Conservation (phyloP, 257 asterid genomes). For the Primulina huaijiensis region DNA sequence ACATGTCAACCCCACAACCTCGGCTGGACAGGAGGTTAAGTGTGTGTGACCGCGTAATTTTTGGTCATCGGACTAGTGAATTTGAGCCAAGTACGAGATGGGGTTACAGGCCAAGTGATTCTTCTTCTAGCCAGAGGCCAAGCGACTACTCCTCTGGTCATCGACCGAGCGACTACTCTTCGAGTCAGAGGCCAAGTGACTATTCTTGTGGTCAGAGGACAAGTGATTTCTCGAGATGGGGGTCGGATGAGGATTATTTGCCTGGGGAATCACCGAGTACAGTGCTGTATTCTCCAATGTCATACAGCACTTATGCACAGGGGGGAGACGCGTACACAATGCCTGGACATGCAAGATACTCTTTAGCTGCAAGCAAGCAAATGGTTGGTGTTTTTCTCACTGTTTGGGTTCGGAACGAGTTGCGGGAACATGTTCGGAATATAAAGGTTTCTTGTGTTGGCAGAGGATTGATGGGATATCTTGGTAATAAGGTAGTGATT, state of each 20-base stretch:
- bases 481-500: constrained; percentile 81
- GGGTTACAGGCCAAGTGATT: constrained; percentile 75
- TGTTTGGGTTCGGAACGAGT: constrained; percentile 89
- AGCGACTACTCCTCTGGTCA: constrained; percentile 53
- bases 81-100: constrained; percentile 45
- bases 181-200: constrained; percentile 78
- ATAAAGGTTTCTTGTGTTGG: constrained; percentile 96
- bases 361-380: constrained; percentile 83
- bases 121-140: constrained; percentile 37
- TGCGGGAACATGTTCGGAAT: constrained; percentile 79
- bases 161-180: constrained; percentile 68
- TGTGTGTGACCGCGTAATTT: constrained; percentile 84
- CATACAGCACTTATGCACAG: constrained; percentile 49
- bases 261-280: constrained; percentile 91
- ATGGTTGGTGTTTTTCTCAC: constrained; percentile 97
- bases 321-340: constrained; percentile 41
- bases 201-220: constrained; percentile 86
- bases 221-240: constrained; percentile 89
- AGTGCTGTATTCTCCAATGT: constrained; percentile 67
- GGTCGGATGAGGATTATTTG: constrained; percentile 85
- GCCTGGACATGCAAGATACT: constrained; percentile 63
- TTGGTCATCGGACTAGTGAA: constrained; percentile 75
- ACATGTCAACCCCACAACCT: constrained; percentile 61
- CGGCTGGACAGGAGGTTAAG: constrained; percentile 81
- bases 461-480: constrained; percentile 97